Conservation (phyloP, 2,329 filamentous ascomycete genomes). For the Pyrenochaeta sp. region DNA sequence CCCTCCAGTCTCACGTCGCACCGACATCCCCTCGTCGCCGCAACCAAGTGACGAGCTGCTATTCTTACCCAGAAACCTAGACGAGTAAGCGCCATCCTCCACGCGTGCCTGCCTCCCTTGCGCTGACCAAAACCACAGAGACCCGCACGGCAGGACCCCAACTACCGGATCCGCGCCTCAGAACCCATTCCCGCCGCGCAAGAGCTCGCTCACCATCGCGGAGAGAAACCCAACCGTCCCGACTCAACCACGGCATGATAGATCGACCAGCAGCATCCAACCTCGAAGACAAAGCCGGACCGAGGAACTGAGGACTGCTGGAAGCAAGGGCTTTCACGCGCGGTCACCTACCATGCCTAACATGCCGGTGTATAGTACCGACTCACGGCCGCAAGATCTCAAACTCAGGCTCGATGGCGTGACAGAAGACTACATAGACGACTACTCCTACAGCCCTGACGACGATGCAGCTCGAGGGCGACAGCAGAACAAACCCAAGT, state of each 20-base stretch:
- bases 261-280: slow-evolving; percentile 44
- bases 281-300: slow-evolving; percentile 34
- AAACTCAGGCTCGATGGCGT: slow-evolving; percentile 47
- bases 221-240: slow-evolving; percentile 12
- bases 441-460: slow-evolving; percentile 39
- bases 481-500: slow-evolving; percentile 50
- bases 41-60: slow-evolving; percentile 42
- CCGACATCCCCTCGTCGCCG: slow-evolving; percentile 37
- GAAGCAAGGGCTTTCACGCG: slow-evolving; percentile 29
- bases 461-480: slow-evolving; percentile 28
- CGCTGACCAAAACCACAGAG: slow-evolving; percentile 33
- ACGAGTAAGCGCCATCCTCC: slow-evolving; percentile 40
- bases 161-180: slow-evolving; percentile 32
- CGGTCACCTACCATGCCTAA: slow-evolving; percentile 50
- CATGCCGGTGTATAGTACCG: slow-evolving; percentile 43
- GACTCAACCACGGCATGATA: slow-evolving; percentile 43
- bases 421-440: slow-evolving; percentile 47
- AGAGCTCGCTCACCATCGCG: slow-evolving; percentile 28
- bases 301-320: slow-evolving; percentile 32
- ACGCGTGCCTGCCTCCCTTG: slow-evolving; percentile 5
- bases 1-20: slow-evolving; percentile 31
- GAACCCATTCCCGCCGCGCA: slow-evolving; percentile 29
- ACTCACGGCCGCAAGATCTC: slow-evolving; percentile 37
- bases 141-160: slow-evolving; percentile 46
- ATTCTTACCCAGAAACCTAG: slow-evolving; percentile 47